Percentiles rank a stretch among this genome's conserved stretches.
These are phyloP conservation scores for Leccinum fallax DNA, from an alignment of 1,284 basidiomycete species.

Conservation along the genomic window DNA sequence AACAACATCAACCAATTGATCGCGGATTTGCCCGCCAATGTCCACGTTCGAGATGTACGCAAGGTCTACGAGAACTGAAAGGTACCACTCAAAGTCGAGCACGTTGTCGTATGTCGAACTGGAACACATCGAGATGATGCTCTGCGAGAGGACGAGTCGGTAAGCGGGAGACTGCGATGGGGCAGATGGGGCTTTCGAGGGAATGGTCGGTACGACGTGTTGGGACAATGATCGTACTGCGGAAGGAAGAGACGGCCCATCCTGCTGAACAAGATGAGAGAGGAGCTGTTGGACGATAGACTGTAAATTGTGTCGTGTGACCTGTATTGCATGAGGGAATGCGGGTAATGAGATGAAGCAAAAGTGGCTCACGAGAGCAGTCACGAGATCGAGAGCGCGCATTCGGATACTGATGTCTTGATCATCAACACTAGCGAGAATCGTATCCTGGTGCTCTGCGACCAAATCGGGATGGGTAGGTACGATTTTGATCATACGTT, in stretches of 20 bases:
- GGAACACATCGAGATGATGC: slow-evolving; percentile 83
- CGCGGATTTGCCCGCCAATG: slow-evolving; percentile 74
- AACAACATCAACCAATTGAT: slow-evolving; percentile 63
- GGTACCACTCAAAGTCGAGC: slow-evolving; percentile 94
- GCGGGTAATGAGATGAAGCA: background rate
- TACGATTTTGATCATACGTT: slow-evolving; percentile 73
- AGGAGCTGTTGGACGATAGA: slow-evolving; percentile 88
- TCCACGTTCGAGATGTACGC: slow-evolving; percentile 82
- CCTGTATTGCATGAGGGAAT: slow-evolving; percentile 48
- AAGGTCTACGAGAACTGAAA: slow-evolving; percentile 90
- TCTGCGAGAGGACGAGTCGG: slow-evolving; percentile 77
- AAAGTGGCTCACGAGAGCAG: slow-evolving; percentile 76
- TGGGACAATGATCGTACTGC: slow-evolving; percentile 66
- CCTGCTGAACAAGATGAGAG: slow-evolving; percentile 77
- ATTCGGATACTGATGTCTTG: slow-evolving; percentile 95
- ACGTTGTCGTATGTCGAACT: slow-evolving; percentile 86
- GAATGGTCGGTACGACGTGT: slow-evolving; percentile 44
- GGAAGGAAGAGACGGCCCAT: slow-evolving; percentile 52
- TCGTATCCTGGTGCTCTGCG: slow-evolving; percentile 90
- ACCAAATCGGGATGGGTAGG: slow-evolving; percentile 91
- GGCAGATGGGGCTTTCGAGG: slow-evolving; percentile 44
- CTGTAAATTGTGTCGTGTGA: slow-evolving; percentile 81
- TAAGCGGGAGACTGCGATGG: slow-evolving; percentile 78
- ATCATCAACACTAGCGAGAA: slow-evolving; percentile 89
- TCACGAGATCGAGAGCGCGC: slow-evolving; percentile 91